These are phyloP conservation scores for Fomitopsis serialis DNA, from an alignment of 768 basidiomycete genomes.

Conservation along the genomic window DNA sequence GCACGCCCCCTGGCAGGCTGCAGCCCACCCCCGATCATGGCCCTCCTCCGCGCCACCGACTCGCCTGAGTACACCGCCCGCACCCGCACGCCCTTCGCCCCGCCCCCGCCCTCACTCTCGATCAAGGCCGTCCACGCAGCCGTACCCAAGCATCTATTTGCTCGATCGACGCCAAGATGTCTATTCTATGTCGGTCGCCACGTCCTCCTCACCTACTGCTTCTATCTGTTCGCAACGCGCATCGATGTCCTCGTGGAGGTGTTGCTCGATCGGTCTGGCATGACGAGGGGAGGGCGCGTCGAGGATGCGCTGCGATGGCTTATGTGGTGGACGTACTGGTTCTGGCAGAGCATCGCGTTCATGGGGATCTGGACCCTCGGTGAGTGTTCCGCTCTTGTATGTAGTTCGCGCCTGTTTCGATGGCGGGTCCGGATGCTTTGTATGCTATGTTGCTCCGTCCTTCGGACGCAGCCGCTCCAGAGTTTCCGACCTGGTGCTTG, in stretches of 20 bases:
- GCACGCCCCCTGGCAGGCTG: no score
- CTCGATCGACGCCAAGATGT: slow-evolving; percentile 38
- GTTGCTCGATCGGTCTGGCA: neutral
- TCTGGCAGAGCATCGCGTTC: slow-evolving; percentile 20
- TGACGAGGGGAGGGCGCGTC: neutral
- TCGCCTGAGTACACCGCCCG: slow-evolving; percentile 47
- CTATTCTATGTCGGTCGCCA: slow-evolving; percentile 40
- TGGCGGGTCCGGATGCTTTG: no score
- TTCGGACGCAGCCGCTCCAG: no score
- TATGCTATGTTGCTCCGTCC: no score
- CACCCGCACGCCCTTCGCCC: slow-evolving; percentile 32
- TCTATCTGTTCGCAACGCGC: slow-evolving; percentile 35
- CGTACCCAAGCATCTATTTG: slow-evolving; percentile 43
- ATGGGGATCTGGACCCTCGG: slow-evolving; percentile 21
- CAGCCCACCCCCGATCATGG: neutral
- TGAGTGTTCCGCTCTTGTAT: neutral
- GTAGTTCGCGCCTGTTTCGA: neutral
- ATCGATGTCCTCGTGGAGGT: slow-evolving; percentile 22
- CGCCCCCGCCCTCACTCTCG: slow-evolving; percentile 26
- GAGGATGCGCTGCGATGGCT: neutral
- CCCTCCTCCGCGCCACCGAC: slow-evolving; percentile 22
- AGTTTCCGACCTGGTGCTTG: no score
- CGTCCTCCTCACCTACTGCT: slow-evolving; percentile 30
- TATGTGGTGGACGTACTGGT: slow-evolving; percentile 18
- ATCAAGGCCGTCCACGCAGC: slow-evolving; percentile 42